phyloP scores from a whole-genome alignment of 768 basidiomycete genomes.

The Leccinum olivaceopallidum region DNA sequence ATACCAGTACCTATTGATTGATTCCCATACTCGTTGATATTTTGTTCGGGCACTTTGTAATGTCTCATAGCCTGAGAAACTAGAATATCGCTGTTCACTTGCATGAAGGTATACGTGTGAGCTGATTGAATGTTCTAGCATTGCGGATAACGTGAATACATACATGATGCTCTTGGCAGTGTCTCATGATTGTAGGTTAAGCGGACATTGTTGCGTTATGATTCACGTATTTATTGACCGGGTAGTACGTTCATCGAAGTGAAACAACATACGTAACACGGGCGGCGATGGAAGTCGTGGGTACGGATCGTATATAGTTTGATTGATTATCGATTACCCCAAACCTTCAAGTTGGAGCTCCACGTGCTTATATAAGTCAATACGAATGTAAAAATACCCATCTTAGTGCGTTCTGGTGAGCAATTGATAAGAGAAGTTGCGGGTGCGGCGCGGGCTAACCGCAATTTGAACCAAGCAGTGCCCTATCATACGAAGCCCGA shows the following conservation, averaged over 20 bases:
- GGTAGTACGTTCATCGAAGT: neutral
- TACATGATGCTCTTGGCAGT: neutral
- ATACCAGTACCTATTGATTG: neutral
- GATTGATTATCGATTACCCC: too few species aligned
- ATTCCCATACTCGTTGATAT: neutral
- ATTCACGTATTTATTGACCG: neutral
- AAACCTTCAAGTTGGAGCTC: neutral
- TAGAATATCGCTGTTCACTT: neutral
- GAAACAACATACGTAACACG: neutral
- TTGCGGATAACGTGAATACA: too few species aligned
- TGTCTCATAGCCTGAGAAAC: conserved; percentile 1
- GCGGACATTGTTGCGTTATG: neutral
- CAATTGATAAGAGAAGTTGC: neutral
- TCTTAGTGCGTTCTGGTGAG: neutral
- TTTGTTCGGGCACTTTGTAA: conserved; percentile 8
- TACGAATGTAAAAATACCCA: neutral
- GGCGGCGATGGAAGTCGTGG: neutral
- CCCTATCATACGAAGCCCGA: neutral
- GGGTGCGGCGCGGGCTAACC: neutral
- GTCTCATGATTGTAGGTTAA: neutral
- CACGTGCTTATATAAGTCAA: neutral
- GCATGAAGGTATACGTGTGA: neutral
- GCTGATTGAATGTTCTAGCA: neutral
- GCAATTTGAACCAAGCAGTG: neutral
- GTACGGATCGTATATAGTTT: neutral